Evolutionary conservation across 2,329 filamentous ascomycete species (phyloP).

Genomic region (Epicoccum nigrum): DNA sequence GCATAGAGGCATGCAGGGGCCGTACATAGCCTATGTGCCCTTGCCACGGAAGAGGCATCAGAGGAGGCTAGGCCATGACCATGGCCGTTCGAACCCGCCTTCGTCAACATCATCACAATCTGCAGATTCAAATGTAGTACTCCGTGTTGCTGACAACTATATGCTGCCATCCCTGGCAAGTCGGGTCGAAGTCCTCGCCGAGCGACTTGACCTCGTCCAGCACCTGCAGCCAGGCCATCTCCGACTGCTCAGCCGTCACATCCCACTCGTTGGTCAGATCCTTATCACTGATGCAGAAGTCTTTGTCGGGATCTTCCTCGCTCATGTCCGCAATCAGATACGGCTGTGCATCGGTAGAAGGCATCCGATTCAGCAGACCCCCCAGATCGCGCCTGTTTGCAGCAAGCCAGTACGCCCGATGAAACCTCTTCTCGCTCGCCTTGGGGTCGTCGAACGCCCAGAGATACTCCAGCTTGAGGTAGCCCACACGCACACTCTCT

Average conservation of each 20-base stretch:
- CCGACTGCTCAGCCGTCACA: background rate
- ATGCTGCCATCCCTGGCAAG: background rate
- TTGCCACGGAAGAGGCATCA: too few species aligned
- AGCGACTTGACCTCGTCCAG: background rate
- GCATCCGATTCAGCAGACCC: slow-evolving; percentile 20
- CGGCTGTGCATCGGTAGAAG: slow-evolving; percentile 9
- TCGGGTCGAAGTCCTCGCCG: background rate
- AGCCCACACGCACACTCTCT: background rate
- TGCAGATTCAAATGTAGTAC: background rate
- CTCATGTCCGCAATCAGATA: slow-evolving; percentile 7
- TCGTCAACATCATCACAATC: too few species aligned
- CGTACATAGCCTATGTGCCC: too few species aligned
- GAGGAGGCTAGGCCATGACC: too few species aligned
- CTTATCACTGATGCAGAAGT: slow-evolving; percentile 6
- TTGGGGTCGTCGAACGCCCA: slow-evolving; percentile 24
- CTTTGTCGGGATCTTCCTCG: slow-evolving; percentile 8
- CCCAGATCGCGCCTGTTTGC: slow-evolving; percentile 25
- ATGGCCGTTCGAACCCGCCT: too few species aligned
- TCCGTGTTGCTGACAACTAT: slow-evolving; percentile 16
- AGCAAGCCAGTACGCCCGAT: slow-evolving; percentile 38
- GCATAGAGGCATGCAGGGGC: too few species aligned
- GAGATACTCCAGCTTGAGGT: slow-evolving; percentile 12
- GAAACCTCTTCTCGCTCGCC: slow-evolving; percentile 32
- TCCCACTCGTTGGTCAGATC: slow-evolving; percentile 19
- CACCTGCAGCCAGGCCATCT: slow-evolving; percentile 6